A percentile compares a stretch with the other conserved stretches of the same genome.
Conservation (phyloP, 495 filamentous ascomycete genomes). For the Penicillium fimorum region DNA sequence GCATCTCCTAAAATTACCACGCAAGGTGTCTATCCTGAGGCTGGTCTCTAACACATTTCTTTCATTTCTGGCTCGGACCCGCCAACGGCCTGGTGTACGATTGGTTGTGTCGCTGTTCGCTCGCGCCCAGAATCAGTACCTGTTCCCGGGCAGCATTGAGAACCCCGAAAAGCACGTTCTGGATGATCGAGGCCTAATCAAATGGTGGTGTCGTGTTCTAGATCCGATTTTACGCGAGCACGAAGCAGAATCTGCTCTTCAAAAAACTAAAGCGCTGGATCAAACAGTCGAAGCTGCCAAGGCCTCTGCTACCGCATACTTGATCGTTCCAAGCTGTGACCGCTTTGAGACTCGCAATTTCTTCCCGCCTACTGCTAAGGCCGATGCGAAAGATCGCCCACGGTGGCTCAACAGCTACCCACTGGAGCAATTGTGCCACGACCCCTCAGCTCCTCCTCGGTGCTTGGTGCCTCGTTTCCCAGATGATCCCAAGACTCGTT, state of each 20-base stretch:
- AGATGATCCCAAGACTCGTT: constrained; percentile 94
- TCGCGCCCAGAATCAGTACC: constrained; percentile 86
- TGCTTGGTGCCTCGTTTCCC: constrained; percentile 89
- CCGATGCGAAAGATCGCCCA: constrained; percentile 44
- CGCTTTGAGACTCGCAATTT: constrained; percentile 65
- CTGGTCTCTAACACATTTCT: constrained; percentile 74
- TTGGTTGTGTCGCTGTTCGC: constrained; percentile 90
- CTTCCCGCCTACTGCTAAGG: constrained; percentile 49
- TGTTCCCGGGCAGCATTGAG: constrained; percentile 88
- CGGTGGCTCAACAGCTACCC: constrained; percentile 60
- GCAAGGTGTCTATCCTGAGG: constrained; percentile 69
- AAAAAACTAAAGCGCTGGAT: constrained; percentile 43
- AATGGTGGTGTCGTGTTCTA: constrained; percentile 90
- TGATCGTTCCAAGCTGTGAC: constrained; percentile 86
- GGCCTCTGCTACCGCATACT: constrained; percentile 60
- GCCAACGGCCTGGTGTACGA: constrained; percentile 64
- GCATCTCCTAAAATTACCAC: constrained; percentile 58
- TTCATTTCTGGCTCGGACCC: constrained; percentile 64
- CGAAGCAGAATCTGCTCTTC: constrained; percentile 40
- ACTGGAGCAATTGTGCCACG: constrained; percentile 56
- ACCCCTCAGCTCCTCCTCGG: constrained; percentile 65
- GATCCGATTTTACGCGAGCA: constrained; percentile 65
- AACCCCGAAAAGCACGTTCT: constrained; percentile 89
- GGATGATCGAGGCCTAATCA: constrained; percentile 82
- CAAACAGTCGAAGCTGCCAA: constrained; percentile 37